phyloP scores from a whole-genome alignment of 331 rosid genomes.

The Acacia concinna region DNA sequence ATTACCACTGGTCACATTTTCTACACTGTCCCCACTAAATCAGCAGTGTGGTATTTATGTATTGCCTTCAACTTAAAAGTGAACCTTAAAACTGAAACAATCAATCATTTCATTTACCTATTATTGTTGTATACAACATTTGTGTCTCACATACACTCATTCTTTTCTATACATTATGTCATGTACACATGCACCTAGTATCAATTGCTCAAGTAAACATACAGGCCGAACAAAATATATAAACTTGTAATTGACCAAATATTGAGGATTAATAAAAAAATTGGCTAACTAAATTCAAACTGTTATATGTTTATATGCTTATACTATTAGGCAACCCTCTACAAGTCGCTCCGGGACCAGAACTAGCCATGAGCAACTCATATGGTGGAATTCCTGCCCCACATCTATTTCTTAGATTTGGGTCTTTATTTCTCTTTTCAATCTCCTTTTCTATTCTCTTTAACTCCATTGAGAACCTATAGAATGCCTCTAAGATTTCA shows the following conservation, averaged over 20 bases:
- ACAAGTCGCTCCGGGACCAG: constrained; percentile 46
- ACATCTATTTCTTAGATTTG: constrained; percentile 42
- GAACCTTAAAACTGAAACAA: background rate
- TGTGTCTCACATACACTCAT: background rate
- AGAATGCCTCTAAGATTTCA: constrained; percentile 48
- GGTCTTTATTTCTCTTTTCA: constrained; percentile 41
- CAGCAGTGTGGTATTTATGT: no score
- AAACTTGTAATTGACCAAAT: background rate
- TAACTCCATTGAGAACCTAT: constrained; percentile 40
- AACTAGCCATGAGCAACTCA: constrained; percentile 47
- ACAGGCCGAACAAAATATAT: background rate
- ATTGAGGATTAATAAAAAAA: background rate
- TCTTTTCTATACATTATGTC: background rate
- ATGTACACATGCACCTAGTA: background rate
- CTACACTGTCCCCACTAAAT: no score
- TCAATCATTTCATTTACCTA: background rate
- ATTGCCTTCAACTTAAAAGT: no score
- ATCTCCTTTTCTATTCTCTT: constrained; percentile 41
- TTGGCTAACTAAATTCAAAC: background rate
- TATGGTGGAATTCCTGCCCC: constrained; percentile 53
- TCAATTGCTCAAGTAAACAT: background rate
- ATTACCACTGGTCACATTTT: no score
- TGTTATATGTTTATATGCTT: background rate
- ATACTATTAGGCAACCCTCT: constrained; percentile 29
- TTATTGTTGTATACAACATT: background rate